These are phyloP conservation scores for Ramaria rubella DNA, from an alignment of 768 basidiomycete genomes.

Conservation along the genomic window DNA sequence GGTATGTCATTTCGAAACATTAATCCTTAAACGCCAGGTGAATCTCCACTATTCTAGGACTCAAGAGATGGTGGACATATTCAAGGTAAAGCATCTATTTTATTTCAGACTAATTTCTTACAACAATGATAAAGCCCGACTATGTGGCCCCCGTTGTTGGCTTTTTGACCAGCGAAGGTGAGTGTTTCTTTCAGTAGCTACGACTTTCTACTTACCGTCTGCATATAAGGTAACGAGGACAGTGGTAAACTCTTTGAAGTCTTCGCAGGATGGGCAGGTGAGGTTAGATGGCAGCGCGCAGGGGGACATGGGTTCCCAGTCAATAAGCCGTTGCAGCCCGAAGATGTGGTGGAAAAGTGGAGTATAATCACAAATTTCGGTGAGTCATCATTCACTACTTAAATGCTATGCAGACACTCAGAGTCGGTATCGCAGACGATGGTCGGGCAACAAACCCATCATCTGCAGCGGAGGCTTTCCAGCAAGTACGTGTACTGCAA, in stretches of 20 bases:
- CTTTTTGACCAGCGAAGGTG: slow-evolving; percentile 74
- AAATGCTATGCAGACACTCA: not conserved
- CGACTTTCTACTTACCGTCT: not conserved
- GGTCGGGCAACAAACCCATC: slow-evolving; percentile 77
- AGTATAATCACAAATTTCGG: slow-evolving; percentile 76
- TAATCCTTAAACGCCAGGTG: not conserved
- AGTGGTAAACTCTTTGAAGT: slow-evolving; percentile 80
- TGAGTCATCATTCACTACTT: slow-evolving; percentile 29
- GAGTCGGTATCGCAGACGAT: slow-evolving; percentile 45
- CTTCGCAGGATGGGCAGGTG: slow-evolving; percentile 85
- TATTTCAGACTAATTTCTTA: not conserved
- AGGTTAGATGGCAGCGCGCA: slow-evolving; percentile 88
- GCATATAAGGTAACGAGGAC: slow-evolving; percentile 61
- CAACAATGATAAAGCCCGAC: slow-evolving; percentile 54
- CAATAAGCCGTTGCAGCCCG: slow-evolving; percentile 66
- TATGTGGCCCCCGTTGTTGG: slow-evolving; percentile 91
- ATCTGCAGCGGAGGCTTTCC: slow-evolving; percentile 66
- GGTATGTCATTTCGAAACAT: slow-evolving; percentile 44
- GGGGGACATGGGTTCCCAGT: slow-evolving; percentile 86
- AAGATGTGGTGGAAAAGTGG: slow-evolving; percentile 79
- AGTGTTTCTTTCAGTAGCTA: not conserved
- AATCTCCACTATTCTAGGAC: slow-evolving; percentile 39
- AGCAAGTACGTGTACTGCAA: slow-evolving; percentile 42
- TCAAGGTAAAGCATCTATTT: slow-evolving; percentile 49
- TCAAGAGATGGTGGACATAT: slow-evolving; percentile 80